Evolutionary conservation across 1,284 basidiomycete genomes (phyloP).

Genomic region (Tylopilus sp.): DNA sequence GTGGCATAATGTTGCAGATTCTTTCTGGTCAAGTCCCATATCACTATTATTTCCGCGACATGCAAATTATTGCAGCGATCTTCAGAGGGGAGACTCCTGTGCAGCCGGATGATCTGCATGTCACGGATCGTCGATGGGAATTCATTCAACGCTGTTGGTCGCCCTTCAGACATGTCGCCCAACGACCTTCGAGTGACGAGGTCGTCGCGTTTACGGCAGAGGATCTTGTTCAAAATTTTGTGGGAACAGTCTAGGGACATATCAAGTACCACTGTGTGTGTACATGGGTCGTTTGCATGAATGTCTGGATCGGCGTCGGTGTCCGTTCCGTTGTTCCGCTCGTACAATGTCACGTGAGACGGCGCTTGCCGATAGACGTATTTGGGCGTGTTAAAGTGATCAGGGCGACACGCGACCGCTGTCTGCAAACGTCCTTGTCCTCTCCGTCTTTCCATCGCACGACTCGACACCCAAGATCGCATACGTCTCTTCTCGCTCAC

Average conservation of each 20-base stretch:
- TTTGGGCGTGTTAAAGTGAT: slow-evolving; percentile 49
- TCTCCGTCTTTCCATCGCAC: slow-evolving; percentile 16
- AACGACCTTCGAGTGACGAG: slow-evolving; percentile 3
- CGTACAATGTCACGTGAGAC: slow-evolving; percentile 27
- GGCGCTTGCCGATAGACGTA: slow-evolving; percentile 34
- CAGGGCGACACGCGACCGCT: slow-evolving; percentile 37
- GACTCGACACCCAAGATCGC: slow-evolving; percentile 19
- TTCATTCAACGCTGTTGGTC: slow-evolving; percentile 10
- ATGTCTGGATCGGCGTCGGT: slow-evolving; percentile 8
- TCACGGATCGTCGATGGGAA: slow-evolving; percentile 13
- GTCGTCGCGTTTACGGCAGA: slow-evolving; percentile 1
- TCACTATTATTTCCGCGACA: slow-evolving; percentile 8
- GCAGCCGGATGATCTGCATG: background rate
- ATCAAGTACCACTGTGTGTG: too few species aligned
- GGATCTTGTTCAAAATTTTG: background rate
- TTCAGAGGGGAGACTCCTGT: slow-evolving; percentile 4
- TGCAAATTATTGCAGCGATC: slow-evolving; percentile 10
- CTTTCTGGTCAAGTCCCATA: slow-evolving; percentile 20
- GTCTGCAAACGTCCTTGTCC: slow-evolving; percentile 15
- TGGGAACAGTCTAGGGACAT: background rate
- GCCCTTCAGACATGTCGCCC: background rate
- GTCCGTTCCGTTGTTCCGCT: slow-evolving; percentile 25
- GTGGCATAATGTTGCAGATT: too few species aligned
- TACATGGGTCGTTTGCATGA: too few species aligned
- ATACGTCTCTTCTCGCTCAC: background rate